Evolutionary conservation across 202 grass and related monocot genomes (phyloP), one percentile per base, ranked within the genome.

Genomic region (Panicum virgatum): DNA sequence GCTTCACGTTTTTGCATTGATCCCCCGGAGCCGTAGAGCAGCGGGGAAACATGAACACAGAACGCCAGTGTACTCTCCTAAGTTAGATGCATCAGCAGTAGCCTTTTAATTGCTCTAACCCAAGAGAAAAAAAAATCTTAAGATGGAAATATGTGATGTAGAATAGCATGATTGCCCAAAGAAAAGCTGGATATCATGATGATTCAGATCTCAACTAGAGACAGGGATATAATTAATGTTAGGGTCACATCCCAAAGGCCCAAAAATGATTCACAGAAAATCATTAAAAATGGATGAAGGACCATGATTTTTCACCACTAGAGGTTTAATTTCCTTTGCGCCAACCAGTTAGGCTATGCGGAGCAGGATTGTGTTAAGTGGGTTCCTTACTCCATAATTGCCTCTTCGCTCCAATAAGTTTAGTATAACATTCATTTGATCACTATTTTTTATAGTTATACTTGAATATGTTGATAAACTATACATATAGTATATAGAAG

Each of bases 181-280:
- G 42, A 48, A 25, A 29, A 14, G 42, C 46, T 84, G 36, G 43
- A 3, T 16, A 29, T 37, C 22, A 78, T 85, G 83, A 78, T 69
- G 25, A 19, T 60, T 62, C 65, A 29, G 36, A 39, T 69, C 37
- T 69, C 37, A 60, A 50, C 19, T 48, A 5, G 65, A 56, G 53
- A 43, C 27, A 26, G 0, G 7, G 26, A 4, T 30, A 50, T 72
- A 52, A 34, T 72, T 72, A 72, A 34, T 72, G 50, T 54, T 51
- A 14, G 48, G 37, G 10, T 27, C 77, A 20, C 42, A 71, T 40
- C 22, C 26, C 52, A 44, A 15, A 38, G 73, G 53, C 43, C 25
- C n/a, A 39, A 54, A 54, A 56, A 57, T 81, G 61, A 84, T 79
- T 20, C 62, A 3, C n/a, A 1, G 43, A 40, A 43, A 60, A 88